Evolutionary conservation across 208 protist species (phyloP).

Genomic region (Acanthamoeba castellanii): DNA sequence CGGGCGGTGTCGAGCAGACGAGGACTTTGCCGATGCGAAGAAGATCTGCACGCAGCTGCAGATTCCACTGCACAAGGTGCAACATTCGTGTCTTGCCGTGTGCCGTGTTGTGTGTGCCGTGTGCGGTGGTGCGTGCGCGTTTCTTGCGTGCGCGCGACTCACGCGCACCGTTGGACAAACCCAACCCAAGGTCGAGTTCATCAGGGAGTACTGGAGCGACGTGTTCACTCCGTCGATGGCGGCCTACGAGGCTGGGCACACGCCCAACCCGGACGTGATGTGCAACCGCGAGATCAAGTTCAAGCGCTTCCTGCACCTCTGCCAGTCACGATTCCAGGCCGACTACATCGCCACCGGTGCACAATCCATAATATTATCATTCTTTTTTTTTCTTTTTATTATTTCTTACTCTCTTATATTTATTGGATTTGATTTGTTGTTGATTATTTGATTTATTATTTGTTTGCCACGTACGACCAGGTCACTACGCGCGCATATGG

Average conservation of each 20-base stretch:
- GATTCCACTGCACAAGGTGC: slow-evolving; percentile 21
- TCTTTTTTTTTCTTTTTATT: not conserved
- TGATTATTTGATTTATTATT: no score
- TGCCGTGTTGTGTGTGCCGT: no score
- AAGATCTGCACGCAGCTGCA: slow-evolving; percentile 73
- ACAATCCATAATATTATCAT: no score
- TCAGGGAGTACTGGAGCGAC: slow-evolving; percentile 90
- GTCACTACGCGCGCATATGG: slow-evolving; percentile 65
- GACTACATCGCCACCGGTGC: slow-evolving; percentile 83
- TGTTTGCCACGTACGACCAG: not conserved
- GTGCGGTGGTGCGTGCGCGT: no score
- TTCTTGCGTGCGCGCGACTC: not conserved
- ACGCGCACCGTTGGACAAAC: no score
- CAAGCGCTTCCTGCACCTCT: slow-evolving; percentile 82
- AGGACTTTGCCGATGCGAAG: slow-evolving; percentile 71
- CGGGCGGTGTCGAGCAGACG: slow-evolving; percentile 73
- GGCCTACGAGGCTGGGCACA: slow-evolving; percentile 84
- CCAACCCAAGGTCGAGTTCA: slow-evolving; percentile 82
- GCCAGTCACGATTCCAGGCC: slow-evolving; percentile 53
- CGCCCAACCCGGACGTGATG: slow-evolving; percentile 90
- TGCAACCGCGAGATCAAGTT: slow-evolving; percentile 92
- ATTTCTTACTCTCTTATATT: not conserved
- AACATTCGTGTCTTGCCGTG: no score
- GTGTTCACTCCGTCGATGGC: slow-evolving; percentile 87
- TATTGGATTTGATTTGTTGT: not conserved